A percentile compares a stretch with the other conserved stretches of the same genome.
Conservation (phyloP, 768 basidiomycete genomes). For the Candolleomyces aberdarensis region DNA sequence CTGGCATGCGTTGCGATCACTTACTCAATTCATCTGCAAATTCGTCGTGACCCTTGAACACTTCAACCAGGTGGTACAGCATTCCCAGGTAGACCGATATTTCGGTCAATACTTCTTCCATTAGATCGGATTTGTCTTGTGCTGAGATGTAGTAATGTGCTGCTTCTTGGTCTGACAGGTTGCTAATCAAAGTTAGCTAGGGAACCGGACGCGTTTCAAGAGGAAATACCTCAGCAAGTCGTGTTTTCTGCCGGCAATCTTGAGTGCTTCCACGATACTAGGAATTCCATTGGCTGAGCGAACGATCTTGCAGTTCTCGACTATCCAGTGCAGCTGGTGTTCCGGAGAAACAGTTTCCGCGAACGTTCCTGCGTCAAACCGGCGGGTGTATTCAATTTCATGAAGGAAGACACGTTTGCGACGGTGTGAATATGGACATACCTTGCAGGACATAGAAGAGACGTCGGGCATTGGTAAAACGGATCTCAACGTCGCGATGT, state of each 20-base stretch:
- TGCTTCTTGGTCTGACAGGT: conserved; percentile 72
- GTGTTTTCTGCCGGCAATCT: conserved; percentile 85
- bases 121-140: conserved; percentile 70
- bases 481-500: conserved; percentile 77
- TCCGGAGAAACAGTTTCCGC: conserved; percentile 89
- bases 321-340: conserved; percentile 93
- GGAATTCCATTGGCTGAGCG: conserved; percentile 80
- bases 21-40: conserved; percentile 96
- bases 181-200: conserved; percentile 36
- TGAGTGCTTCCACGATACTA: conserved; percentile 82
- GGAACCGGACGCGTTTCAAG: not conserved
- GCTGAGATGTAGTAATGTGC: conserved; percentile 66
- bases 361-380: conserved; percentile 64
- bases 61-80: conserved; percentile 92
- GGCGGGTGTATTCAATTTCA: not conserved
- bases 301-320: conserved; percentile 88
- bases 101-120: conserved; percentile 91
- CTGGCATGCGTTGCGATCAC: conserved; percentile 24
- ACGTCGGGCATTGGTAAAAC: conserved; percentile 83
- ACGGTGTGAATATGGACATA: conserved; percentile 22
- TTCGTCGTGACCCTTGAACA: conserved; percentile 89
- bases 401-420: not conserved
- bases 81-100: conserved; percentile 92
- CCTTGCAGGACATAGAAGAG: conserved; percentile 94
- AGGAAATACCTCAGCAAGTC: conserved; percentile 68